phyloP scores from a whole-genome alignment of 2,329 filamentous ascomycete species.

The Stagonosporopsis rhizophila region DNA sequence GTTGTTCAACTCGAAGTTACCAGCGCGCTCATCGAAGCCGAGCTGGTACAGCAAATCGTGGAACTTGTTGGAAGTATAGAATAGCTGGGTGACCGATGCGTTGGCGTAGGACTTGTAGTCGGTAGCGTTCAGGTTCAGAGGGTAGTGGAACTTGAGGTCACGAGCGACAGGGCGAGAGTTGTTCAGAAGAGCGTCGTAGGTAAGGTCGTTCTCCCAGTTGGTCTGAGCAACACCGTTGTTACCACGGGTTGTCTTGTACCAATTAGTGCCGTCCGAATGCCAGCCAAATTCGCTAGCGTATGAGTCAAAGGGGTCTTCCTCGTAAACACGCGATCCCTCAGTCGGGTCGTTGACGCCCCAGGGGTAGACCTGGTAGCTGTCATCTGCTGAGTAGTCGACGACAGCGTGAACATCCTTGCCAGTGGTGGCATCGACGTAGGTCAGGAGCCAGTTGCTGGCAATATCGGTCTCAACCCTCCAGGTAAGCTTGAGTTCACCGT shows the following conservation, averaged over 20 bases:
- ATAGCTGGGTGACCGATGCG: constrained; percentile 65
- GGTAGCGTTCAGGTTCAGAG: constrained; percentile 33
- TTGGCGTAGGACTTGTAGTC: constrained; percentile 55
- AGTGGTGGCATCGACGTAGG: constrained; percentile 61
- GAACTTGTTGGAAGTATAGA: constrained; percentile 67
- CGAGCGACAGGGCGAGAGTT: constrained; percentile 59
- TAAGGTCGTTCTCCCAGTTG: constrained; percentile 54
- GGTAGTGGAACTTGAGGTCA: constrained; percentile 53
- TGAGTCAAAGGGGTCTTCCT: constrained; percentile 59
- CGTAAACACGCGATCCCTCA: constrained; percentile 54
- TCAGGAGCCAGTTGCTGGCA: constrained; percentile 62
- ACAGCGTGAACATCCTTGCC: constrained; percentile 57
- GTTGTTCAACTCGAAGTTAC: constrained; percentile 68
- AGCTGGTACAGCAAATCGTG: constrained; percentile 66
- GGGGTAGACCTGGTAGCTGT: constrained; percentile 60
- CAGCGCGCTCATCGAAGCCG: constrained; percentile 65
- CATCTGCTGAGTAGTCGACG: constrained; percentile 63
- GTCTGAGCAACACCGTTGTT: constrained; percentile 66
- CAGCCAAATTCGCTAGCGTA: constrained; percentile 61
- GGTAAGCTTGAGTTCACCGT: constrained; percentile 58
- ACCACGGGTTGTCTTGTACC: constrained; percentile 62
- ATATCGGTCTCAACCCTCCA: constrained; percentile 67
- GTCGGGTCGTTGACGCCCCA: constrained; percentile 64
- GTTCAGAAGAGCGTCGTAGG: constrained; percentile 49
- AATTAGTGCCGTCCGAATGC: constrained; percentile 57